Conservation (phyloP, 805 yeast genomes). For the Middelhovenomyces tepae region DNA sequence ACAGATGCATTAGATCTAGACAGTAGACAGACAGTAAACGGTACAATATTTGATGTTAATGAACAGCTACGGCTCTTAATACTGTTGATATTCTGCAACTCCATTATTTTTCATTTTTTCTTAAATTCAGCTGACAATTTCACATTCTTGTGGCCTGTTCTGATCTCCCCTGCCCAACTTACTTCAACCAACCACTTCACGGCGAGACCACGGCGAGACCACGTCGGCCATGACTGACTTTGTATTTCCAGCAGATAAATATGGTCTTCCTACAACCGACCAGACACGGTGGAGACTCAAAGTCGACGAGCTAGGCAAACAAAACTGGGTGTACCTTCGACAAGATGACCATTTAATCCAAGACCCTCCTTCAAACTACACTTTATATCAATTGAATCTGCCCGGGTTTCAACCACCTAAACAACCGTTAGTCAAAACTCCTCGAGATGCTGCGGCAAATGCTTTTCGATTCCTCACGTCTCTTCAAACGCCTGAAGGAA, state of each 20-base stretch:
- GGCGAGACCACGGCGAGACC: too few species aligned
- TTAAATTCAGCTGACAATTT: too few species aligned
- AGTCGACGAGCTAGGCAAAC: constrained; percentile 64
- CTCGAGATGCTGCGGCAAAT: constrained; percentile 56
- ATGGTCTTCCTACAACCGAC: constrained; percentile 65
- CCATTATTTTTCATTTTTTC: too few species aligned
- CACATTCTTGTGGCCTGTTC: too few species aligned
- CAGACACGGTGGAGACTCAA: constrained; percentile 63
- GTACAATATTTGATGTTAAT: too few species aligned
- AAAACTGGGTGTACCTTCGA: constrained; percentile 60
- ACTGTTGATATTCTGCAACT: too few species aligned
- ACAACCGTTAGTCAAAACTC: constrained; percentile 27
- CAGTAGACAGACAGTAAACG: too few species aligned
- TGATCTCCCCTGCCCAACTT: too few species aligned
- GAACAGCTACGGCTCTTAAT: too few species aligned
- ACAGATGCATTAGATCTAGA: too few species aligned
- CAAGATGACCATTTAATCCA: constrained; percentile 28
- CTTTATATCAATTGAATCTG: constrained; percentile 22
- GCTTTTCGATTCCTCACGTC: constrained; percentile 62
- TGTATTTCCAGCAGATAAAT: constrained; percentile 47
- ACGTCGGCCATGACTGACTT: background rate
- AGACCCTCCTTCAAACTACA: constrained; percentile 26
- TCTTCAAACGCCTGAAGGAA: constrained; percentile 73
- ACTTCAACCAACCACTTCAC: too few species aligned
- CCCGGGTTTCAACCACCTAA: constrained; percentile 21